Conservation (phyloP, 2,329 filamentous ascomycete genomes). For the Cucurbitaria berberidis region DNA sequence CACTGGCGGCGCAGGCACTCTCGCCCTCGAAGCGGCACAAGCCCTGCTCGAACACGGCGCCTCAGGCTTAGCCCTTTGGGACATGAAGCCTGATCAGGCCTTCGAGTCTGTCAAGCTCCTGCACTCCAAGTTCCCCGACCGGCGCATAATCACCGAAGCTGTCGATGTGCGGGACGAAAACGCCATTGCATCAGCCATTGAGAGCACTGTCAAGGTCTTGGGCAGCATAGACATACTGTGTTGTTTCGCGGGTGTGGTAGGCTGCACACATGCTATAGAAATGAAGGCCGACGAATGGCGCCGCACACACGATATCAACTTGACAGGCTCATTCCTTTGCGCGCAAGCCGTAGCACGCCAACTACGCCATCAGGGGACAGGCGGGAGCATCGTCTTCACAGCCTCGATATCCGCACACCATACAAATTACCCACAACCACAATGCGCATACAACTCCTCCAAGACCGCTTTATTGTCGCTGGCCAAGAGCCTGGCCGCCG, state of each 20-base stretch:
- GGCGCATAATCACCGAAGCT: constrained; percentile 57
- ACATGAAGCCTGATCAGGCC: constrained; percentile 58
- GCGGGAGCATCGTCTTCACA: constrained; percentile 70
- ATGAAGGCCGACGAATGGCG: constrained; percentile 66
- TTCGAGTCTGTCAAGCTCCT: constrained; percentile 55
- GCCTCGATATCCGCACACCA: constrained; percentile 71
- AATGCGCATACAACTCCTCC: constrained; percentile 73
- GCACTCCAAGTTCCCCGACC: constrained; percentile 60
- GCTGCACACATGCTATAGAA: constrained; percentile 65
- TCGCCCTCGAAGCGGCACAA: constrained; percentile 63
- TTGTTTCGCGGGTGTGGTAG: constrained; percentile 73
- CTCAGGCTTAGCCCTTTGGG: constrained; percentile 65
- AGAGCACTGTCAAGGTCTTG: constrained; percentile 51
- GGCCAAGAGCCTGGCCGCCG: constrained; percentile 70
- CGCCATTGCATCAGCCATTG: constrained; percentile 50
- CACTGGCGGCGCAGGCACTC: constrained; percentile 70
- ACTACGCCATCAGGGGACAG: constrained; percentile 48
- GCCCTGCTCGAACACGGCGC: constrained; percentile 74
- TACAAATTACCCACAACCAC: constrained; percentile 76
- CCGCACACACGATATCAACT: constrained; percentile 72
- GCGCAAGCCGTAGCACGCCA: constrained; percentile 67
- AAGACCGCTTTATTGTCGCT: constrained; percentile 71
- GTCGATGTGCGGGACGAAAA: constrained; percentile 66
- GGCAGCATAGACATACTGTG: constrained; percentile 63
- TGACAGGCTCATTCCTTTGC: constrained; percentile 72